Evolutionary conservation across 345 rosid species (phyloP).

Genomic region (Eucalyptus decipiens): DNA sequence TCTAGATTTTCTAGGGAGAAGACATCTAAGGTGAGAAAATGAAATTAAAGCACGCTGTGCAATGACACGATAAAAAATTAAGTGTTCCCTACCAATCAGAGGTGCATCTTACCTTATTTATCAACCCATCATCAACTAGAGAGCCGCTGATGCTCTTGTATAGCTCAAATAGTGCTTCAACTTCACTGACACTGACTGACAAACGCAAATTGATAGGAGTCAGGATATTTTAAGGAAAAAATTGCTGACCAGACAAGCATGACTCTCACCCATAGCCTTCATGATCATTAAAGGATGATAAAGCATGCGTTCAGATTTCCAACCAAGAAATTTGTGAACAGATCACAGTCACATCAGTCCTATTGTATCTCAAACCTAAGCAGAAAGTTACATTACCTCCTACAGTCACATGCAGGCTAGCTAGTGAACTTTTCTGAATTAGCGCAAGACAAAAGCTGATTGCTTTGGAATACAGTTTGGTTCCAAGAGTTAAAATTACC

Average conservation of each 20-base stretch:
- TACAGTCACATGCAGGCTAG: neutral
- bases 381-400: neutral
- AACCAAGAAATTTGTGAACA: neutral
- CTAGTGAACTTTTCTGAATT: neutral
- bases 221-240: neutral
- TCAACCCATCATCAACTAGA: conserved; percentile 90
- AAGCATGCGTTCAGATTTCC: neutral
- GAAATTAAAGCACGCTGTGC: neutral
- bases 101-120: conserved; percentile 57
- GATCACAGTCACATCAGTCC: neutral
- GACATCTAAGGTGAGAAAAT: neutral
- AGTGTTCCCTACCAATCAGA: neutral
- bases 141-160: conserved; percentile 98
- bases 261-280: neutral
- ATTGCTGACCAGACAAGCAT: neutral
- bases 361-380: neutral
- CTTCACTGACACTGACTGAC: conserved; percentile 98
- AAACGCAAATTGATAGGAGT: neutral
- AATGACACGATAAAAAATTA: neutral
- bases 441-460: neutral
- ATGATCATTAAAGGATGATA: neutral
- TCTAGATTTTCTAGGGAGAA: neutral
- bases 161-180: conserved; percentile 94
- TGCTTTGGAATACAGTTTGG: neutral
- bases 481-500: neutral